Evolutionary conservation across 441 rosid species (phyloP).

Genomic region (Aleurites moluccanus): DNA sequence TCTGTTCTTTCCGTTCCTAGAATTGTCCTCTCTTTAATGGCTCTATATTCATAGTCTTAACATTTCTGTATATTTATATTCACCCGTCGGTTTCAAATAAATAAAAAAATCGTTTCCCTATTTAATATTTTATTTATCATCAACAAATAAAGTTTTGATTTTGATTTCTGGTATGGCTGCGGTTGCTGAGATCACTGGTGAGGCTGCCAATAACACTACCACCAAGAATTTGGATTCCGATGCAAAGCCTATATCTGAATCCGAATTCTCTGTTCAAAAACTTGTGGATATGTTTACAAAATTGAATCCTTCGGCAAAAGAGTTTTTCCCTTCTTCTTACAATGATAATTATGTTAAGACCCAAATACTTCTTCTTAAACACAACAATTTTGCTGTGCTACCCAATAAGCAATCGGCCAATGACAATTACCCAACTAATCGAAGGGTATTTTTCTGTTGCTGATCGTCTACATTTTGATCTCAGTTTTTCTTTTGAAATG

Average conservation of each 20-base stretch:
- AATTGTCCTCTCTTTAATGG: neutral
- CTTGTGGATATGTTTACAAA: slow-evolving; percentile 82
- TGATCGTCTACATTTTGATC: slow-evolving; percentile 7
- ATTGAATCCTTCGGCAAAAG: slow-evolving; percentile 84
- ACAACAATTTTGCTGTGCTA: slow-evolving; percentile 26
- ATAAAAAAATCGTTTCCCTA: neutral
- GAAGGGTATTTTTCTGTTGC: slow-evolving; percentile 40
- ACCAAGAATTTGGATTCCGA: slow-evolving; percentile 35
- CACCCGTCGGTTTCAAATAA: neutral
- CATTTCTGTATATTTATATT: neutral
- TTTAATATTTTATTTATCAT: neutral
- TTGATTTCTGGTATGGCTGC: slow-evolving; percentile 56
- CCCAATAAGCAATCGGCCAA: slow-evolving; percentile 29
- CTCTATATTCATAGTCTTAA: slow-evolving; percentile 4
- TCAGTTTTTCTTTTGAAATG: neutral
- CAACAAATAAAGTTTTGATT: slow-evolving; percentile 5
- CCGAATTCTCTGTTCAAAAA: slow-evolving; percentile 61
- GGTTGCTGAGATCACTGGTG: slow-evolving; percentile 57
- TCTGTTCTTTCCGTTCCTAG: slow-evolving; percentile 11
- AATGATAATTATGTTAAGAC: slow-evolving; percentile 15
- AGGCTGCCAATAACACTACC: slow-evolving; percentile 24
- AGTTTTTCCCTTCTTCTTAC: slow-evolving; percentile 70
- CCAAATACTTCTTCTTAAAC: slow-evolving; percentile 33
- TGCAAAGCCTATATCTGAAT: slow-evolving; percentile 40
- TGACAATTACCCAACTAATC: slow-evolving; percentile 33